Evolutionary conservation across 768 basidiomycete species (phyloP), one percentile per base, ranked within the genome.

Genomic region (Arthromyces matolae): DNA sequence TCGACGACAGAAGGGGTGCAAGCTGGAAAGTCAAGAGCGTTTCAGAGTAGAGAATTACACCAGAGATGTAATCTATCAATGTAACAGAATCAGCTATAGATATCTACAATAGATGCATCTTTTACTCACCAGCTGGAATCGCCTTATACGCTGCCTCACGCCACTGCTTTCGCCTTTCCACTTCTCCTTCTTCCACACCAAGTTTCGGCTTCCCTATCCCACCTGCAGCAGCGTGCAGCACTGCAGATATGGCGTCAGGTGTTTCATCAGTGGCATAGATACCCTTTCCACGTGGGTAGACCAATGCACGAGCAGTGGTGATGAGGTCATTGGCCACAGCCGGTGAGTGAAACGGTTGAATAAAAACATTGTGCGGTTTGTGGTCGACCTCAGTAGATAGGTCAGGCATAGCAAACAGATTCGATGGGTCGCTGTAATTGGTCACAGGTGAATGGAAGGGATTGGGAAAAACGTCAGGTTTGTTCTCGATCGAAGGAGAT

Each of bases 231-330:
- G 66, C 63, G n/a, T 64, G 56, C 7, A 79, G 58, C 20, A 70
- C 63, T 2, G 61, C 65, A 27, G 66, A 67, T 33, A 77, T 71
- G 9, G 57, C 68, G 19, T 73, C 67, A n/a, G 73, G 70, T 14
- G 72, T 65, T 52, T 79, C 76, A 51, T 79, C 78, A 8, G 77
- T 78, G 9, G 78, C 78, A 44, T 79, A 79, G 24, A 79, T 72
- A 4, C 77, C 77, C 60, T 71, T 77, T 25, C 76, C 76, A 14
- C 67, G 68, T 22, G 74, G 71, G 54, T 72, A 62, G 3, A 79
- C 77, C 20, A 78, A 58, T 6, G 71, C 68, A 18, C 65, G 61
- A 8, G 77, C 76, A 3, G 69, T 72, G 10, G 61, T 59, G 36
- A 78, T 73, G 47, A 79, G 60, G 49, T 72, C 68, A 36, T 66